A percentile compares a stretch with the other conserved stretches of the same genome.
phyloP scores from a whole-genome alignment of 1,284 basidiomycete species.

The Ganoderma lucidum region DNA sequence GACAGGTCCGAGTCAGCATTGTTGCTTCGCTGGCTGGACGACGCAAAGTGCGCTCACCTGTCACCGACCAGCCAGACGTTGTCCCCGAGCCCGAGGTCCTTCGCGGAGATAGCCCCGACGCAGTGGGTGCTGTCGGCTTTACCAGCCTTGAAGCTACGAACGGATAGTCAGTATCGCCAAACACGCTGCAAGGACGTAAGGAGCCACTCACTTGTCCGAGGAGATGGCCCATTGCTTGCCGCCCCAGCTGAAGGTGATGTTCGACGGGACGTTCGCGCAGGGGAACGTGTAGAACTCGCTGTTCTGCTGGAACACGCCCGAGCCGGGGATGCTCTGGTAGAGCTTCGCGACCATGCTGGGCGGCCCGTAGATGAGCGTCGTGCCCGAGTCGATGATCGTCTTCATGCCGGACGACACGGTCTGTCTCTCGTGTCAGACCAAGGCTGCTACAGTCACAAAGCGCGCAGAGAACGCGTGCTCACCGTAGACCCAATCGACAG shows the following conservation, averaged over 20 bases:
- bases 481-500: constrained; percentile 35
- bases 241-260: constrained; percentile 43
- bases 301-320: constrained; percentile 38
- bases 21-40: too few species aligned
- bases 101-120: constrained; percentile 39
- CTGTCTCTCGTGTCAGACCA: constrained; percentile 28
- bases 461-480: constrained; percentile 12
- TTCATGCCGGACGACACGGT: constrained; percentile 29
- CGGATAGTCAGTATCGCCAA: not conserved
- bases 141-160: constrained; percentile 38
- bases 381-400: constrained; percentile 53
- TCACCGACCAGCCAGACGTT: constrained; percentile 13
- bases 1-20: not conserved
- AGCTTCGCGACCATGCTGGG: constrained; percentile 50
- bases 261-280: constrained; percentile 34
- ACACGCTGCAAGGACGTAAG: not conserved
- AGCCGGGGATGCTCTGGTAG: constrained; percentile 54
- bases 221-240: constrained; percentile 41
- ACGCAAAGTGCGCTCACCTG: not conserved
- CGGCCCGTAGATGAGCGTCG: constrained; percentile 61
- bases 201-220: constrained; percentile 35
- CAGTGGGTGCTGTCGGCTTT: constrained; percentile 30
- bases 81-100: constrained; percentile 36
- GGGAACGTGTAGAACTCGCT: constrained; percentile 43
- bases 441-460: too few species aligned